Base-by-base conservation (phyloP, 2,329 filamentous ascomycete genomes). In the Dendryphion nanum region DNA sequence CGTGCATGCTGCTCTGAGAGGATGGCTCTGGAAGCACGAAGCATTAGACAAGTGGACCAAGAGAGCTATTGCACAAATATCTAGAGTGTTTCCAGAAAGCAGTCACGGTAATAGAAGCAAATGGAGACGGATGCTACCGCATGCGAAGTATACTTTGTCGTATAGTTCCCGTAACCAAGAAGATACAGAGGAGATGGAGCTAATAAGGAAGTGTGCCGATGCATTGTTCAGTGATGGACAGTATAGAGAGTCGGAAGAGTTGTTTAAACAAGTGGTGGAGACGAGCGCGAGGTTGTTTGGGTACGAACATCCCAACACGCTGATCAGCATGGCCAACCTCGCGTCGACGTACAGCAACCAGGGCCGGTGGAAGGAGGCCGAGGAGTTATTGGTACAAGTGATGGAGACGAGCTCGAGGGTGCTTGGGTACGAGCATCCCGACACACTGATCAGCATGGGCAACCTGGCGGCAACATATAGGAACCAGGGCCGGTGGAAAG, bases 61-160 rank as follows among this genome's bases (percentile, higher is more conserved):
- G 26, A 18, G 15, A n/a, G 32, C 47, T 21, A 44, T 47, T 21
- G 30, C 7, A 33, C 39, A 26, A 17, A 40, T 54, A 34, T 18
- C 30, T n/a, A 3, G 18, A n/a, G 45, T 55, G 33, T 56, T 53
- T 19, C 49, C 44, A 34, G 23, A 46, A 23, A 3, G 38, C 26
- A 18, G 42, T 38, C 35, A 53, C 24, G 20, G 31, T 20, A 48
- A 43, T 29, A 49, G 46, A 42, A 53, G 47, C 30, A 53, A 48
- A 18, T 53, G 41, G 51, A 53, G 45, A 38, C 41, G 42, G 40
- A 33, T 49, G 16, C 42, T 54, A 29, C 44, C 41, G 12, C 45
- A 51, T 46, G 41, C 41, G 12, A 21, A 44, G 35, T 50, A 45
- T 23, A 37, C 35, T 41, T 33, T 53, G 24, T 47, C 40, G 21